Percentiles rank a stretch among this genome's conserved stretches.
Evolutionary conservation across 2,329 filamentous ascomycete genomes (phyloP).

Genomic region (Myriosclerotinia duriaeana): DNA sequence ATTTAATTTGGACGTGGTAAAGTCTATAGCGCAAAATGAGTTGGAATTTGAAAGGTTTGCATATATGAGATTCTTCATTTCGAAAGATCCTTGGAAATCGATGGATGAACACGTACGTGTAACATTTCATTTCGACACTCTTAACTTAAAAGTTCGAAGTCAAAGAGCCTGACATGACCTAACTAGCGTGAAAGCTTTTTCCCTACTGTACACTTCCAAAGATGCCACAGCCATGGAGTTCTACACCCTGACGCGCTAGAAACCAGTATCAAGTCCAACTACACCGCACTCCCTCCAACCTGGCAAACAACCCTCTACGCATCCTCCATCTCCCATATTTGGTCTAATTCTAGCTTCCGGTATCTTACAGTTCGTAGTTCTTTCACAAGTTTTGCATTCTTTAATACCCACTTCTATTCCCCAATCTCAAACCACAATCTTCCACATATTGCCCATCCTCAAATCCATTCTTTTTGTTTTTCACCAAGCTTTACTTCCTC

Average conservation of each 20-base stretch:
- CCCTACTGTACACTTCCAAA: not conserved
- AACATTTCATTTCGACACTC: too few species aligned
- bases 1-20: not conserved
- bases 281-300: not conserved
- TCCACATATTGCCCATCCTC: too few species aligned
- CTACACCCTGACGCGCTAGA: not conserved
- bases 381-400: too few species aligned
- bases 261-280: not conserved
- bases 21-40: not conserved
- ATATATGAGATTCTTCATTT: too few species aligned
- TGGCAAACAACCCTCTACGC: not conserved
- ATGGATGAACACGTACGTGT: not conserved
- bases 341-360: not conserved
- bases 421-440: too few species aligned
- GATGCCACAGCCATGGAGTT: not conserved
- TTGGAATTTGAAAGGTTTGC: not conserved
- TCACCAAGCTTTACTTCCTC: too few species aligned
- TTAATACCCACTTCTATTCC: too few species aligned
- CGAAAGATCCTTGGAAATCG: not conserved
- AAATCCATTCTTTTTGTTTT: too few species aligned
- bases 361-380: not conserved
- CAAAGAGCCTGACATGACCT: not conserved
- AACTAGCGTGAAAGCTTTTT: not conserved
- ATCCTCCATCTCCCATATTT: not conserved
- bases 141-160: too few species aligned